A percentile compares a stretch with the other conserved stretches of the same genome.
Conservation (phyloP, 1,139 yeast genomes). For the Candida sp. region DNA sequence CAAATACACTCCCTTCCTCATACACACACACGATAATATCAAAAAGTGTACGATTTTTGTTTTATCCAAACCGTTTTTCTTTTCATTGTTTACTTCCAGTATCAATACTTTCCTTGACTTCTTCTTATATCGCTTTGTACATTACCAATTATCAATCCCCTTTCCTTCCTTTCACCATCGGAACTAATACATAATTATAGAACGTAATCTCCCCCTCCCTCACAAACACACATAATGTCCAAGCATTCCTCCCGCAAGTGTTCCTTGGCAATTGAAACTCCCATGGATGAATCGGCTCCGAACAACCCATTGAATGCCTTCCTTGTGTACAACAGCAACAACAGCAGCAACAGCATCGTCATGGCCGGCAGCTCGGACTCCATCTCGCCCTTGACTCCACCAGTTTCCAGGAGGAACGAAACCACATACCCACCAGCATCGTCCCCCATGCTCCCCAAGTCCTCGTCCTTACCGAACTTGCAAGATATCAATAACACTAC, state of each 20-base stretch:
- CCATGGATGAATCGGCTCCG: conserved; percentile 12
- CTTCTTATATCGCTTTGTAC: background rate
- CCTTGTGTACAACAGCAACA: conserved; percentile 18
- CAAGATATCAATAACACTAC: conserved; percentile 6
- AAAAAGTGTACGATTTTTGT: background rate
- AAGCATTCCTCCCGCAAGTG: conserved; percentile 16
- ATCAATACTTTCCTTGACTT: background rate
- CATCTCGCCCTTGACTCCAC: background rate
- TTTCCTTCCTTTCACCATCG: background rate
- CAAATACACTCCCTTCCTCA: no score
- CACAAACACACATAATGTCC: background rate
- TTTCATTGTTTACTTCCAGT: background rate
- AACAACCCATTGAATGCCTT: conserved; percentile 32
- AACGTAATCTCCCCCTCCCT: background rate
- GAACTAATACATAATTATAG: background rate
- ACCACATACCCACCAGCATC: background rate
- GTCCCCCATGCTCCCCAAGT: conserved; percentile 3
- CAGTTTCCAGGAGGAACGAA: conserved; percentile 1
- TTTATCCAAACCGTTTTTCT: background rate
- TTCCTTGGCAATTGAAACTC: conserved; percentile 26
- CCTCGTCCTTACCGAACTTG: conserved; percentile 16
- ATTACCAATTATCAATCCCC: background rate
- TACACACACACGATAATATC: background rate
- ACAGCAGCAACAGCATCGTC: background rate
- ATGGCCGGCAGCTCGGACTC: background rate